Percentiles rank a stretch among this genome's conserved stretches.
These are phyloP conservation scores for Lichina pygmaea DNA, from an alignment of 495 filamentous ascomycete species.

Conservation along the genomic window DNA sequence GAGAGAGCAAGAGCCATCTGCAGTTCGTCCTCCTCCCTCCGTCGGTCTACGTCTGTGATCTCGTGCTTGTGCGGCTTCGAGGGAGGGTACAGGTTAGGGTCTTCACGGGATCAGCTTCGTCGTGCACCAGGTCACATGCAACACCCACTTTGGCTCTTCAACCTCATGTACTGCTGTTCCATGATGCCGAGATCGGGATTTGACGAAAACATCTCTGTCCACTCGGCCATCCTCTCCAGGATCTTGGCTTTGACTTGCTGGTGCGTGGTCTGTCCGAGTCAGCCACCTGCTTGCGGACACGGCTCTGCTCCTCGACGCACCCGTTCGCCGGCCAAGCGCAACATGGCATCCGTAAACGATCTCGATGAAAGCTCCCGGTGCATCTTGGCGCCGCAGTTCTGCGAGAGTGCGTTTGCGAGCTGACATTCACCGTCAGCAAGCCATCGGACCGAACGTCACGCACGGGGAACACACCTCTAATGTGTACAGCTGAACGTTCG, in stretches of 20 bases:
- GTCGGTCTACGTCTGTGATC: constrained; percentile 70
- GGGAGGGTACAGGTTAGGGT: constrained; percentile 76
- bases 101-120: constrained; percentile 15
- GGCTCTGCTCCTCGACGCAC: constrained; percentile 12
- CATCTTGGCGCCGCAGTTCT: constrained; percentile 80
- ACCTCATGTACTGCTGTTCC: constrained; percentile 76
- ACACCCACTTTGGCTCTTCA: constrained; percentile 46
- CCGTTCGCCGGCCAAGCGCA: constrained; percentile 72
- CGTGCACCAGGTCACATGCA: not conserved
- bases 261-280: constrained; percentile 46
- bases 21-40: constrained; percentile 91
- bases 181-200: constrained; percentile 92
- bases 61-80: constrained; percentile 76
- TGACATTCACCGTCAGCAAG: constrained; percentile 6
- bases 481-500: constrained; percentile 97
- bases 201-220: constrained; percentile 77
- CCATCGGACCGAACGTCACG: not conserved
- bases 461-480: constrained; percentile 37
- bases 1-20: constrained; percentile 88
- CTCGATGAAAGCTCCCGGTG: constrained; percentile 82
- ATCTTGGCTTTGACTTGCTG: constrained; percentile 93
- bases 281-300: no score
- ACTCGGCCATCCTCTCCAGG: constrained; percentile 83
- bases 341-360: constrained; percentile 83
- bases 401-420: constrained; percentile 80